Evolutionary conservation across 805 yeast genomes (phyloP).

Genomic region (Spathaspora boniae): DNA sequence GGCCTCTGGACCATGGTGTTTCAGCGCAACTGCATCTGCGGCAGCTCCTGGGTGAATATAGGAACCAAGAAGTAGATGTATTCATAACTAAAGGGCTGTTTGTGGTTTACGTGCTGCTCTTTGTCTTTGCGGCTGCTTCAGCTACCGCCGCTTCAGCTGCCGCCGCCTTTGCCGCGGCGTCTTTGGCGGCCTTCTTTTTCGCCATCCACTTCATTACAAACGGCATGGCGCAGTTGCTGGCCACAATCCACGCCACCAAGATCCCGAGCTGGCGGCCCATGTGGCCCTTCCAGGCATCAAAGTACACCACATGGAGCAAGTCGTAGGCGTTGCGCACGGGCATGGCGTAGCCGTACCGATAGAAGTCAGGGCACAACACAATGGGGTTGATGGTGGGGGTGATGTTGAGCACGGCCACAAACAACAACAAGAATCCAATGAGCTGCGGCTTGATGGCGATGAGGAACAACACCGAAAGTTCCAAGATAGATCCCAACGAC

Average conservation of each 20-base stretch:
- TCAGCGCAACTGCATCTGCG: constrained; percentile 75
- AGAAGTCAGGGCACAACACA: constrained; percentile 23
- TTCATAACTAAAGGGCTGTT: too few species aligned
- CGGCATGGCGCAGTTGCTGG: constrained; percentile 24
- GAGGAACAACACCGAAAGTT: constrained; percentile 21
- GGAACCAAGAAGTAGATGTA: constrained; percentile 2
- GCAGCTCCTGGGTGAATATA: constrained; percentile 64
- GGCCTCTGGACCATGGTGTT: constrained; percentile 60
- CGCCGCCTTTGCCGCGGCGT: constrained; percentile 9
- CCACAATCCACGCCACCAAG: constrained; percentile 28
- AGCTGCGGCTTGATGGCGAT: constrained; percentile 23
- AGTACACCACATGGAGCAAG: constrained; percentile 28
- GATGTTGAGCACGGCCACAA: constrained; percentile 26
- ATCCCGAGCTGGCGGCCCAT: constrained; percentile 32
- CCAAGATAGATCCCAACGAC: constrained; percentile 29
- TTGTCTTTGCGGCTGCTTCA: too few species aligned
- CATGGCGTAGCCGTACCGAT: constrained; percentile 27
- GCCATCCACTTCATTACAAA: constrained; percentile 22
- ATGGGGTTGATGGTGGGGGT: constrained; percentile 30
- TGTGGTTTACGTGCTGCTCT: too few species aligned
- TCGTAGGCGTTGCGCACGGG: constrained; percentile 27
- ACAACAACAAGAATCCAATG: constrained; percentile 25
- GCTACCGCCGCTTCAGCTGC: constrained; percentile 6
- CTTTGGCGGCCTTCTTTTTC: constrained; percentile 11
- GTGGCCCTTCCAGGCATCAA: constrained; percentile 31